Conservation (phyloP, 2,329 filamentous ascomycete species). For the Chrysoporthe deuterocubensis region DNA sequence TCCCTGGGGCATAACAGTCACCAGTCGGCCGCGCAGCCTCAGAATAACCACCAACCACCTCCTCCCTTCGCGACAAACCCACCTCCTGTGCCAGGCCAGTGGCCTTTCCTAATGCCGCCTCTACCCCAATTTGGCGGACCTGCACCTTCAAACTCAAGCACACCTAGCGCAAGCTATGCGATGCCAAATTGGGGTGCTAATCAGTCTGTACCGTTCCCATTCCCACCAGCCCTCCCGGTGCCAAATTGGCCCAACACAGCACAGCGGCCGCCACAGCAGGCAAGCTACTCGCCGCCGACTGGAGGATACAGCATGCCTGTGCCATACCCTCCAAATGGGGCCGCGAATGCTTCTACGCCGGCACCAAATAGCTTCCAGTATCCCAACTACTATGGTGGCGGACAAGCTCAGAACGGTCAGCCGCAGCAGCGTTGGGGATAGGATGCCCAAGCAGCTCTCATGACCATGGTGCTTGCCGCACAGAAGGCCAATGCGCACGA, state of each 20-base stretch:
- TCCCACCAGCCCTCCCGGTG: constrained; percentile 24
- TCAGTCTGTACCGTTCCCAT: constrained; percentile 27
- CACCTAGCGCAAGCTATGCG: constrained; percentile 26
- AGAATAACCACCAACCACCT: constrained; percentile 33
- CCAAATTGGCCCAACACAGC: constrained; percentile 24
- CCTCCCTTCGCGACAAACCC: constrained; percentile 32
- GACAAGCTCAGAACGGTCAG: constrained; percentile 26
- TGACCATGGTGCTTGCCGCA: constrained; percentile 12
- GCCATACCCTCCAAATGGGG: constrained; percentile 24
- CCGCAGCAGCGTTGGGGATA: constrained; percentile 28
- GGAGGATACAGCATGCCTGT: constrained; percentile 26
- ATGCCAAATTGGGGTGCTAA: constrained; percentile 25
- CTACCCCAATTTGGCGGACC: constrained; percentile 26
- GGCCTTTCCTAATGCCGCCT: constrained; percentile 30
- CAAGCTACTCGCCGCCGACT: constrained; percentile 25
- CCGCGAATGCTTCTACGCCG: constrained; percentile 19
- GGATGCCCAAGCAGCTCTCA: constrained; percentile 14
- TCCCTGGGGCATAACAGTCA: constrained; percentile 41
- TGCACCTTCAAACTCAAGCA: constrained; percentile 20
- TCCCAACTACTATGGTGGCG: constrained; percentile 27
- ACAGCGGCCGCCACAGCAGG: constrained; percentile 21
- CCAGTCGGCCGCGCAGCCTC: constrained; percentile 27
- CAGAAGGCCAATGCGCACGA: constrained; percentile 3
- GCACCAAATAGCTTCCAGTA: constrained; percentile 26
- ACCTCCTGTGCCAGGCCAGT: constrained; percentile 30